Evolutionary conservation across 2,329 filamentous ascomycete species (phyloP).

Genomic region (Colletotrichum aenigma): DNA sequence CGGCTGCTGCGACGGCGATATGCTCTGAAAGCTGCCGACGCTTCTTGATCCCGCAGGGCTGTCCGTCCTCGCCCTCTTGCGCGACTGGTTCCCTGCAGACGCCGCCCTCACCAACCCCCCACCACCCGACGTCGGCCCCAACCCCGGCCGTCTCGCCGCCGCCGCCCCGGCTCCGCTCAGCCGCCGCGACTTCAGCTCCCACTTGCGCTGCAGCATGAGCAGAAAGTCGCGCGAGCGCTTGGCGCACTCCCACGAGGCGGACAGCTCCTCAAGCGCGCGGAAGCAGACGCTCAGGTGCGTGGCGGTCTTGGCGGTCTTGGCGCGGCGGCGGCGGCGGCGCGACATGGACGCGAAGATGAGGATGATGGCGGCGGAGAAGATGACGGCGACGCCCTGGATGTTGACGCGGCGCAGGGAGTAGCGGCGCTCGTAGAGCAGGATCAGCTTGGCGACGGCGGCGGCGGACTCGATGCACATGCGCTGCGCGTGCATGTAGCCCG

Average conservation of each 20-base stretch:
- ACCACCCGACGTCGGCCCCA: background rate
- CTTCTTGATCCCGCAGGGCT: background rate
- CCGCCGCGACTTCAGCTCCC: background rate
- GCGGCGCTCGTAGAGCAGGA: slow-evolving; percentile 20
- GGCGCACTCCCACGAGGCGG: slow-evolving; percentile 26
- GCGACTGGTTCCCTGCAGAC: background rate
- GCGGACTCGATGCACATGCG: slow-evolving; percentile 26
- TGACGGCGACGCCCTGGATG: slow-evolving; percentile 26
- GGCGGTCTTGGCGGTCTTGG: slow-evolving; percentile 1
- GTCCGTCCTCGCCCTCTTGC: background rate
- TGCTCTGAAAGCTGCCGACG: background rate
- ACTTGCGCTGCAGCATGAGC: slow-evolving; percentile 23
- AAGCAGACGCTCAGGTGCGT: slow-evolving; percentile 26
- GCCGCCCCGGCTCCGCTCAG: background rate
- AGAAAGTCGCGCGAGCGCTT: slow-evolving; percentile 27
- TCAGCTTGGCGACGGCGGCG: slow-evolving; percentile 20
- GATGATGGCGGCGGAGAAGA: slow-evolving; percentile 23
- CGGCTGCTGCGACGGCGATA: background rate
- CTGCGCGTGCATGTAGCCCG: slow-evolving; percentile 25
- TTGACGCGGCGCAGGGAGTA: slow-evolving; percentile 24
- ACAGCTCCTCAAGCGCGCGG: slow-evolving; percentile 25
- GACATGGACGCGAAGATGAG: slow-evolving; percentile 24
- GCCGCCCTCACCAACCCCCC: background rate
- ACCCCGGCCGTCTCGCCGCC: background rate
- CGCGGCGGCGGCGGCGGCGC: background rate